Percentiles rank a stretch among this genome's conserved stretches.
Conservation (phyloP, 345 rosid genomes). For the Microcos paniculata region DNA sequence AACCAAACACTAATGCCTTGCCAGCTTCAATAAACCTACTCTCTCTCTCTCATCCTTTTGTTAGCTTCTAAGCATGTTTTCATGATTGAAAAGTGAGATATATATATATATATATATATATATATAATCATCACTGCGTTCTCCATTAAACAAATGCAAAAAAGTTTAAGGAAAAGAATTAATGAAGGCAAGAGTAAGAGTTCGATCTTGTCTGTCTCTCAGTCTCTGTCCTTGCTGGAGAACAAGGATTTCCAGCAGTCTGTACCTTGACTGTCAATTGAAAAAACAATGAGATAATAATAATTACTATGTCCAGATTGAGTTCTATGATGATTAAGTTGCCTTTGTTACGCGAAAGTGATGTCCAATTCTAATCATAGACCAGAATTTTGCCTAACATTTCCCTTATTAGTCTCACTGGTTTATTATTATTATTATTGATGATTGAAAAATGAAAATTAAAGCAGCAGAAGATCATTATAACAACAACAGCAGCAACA, state of each 20-base stretch:
- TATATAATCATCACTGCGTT: constrained; percentile 23
- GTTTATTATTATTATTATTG: no score
- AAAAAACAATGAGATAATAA: background rate
- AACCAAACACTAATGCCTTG: constrained; percentile 24
- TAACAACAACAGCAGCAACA: background rate
- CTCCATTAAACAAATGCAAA: constrained; percentile 24
- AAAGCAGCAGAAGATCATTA: background rate
- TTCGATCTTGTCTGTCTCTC: background rate
- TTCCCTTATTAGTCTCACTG: background rate
- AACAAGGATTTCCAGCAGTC: background rate
- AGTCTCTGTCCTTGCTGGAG: constrained; percentile 19
- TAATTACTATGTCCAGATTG: background rate
- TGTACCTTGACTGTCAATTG: no score
- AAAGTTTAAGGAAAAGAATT: no score
- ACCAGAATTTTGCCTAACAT: background rate
- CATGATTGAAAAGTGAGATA: constrained; percentile 51
- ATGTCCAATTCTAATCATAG: background rate
- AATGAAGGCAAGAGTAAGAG: constrained; percentile 11
- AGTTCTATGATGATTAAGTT: background rate
- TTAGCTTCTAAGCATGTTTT: constrained; percentile 93
- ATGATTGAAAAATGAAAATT: background rate
- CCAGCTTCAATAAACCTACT: constrained; percentile 21
- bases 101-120: no score
- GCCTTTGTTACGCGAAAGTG: background rate
- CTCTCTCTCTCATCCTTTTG: constrained; percentile 28